Conservation (phyloP, 2,329 filamentous ascomycete genomes). For the Colletotrichum higginsianum region DNA sequence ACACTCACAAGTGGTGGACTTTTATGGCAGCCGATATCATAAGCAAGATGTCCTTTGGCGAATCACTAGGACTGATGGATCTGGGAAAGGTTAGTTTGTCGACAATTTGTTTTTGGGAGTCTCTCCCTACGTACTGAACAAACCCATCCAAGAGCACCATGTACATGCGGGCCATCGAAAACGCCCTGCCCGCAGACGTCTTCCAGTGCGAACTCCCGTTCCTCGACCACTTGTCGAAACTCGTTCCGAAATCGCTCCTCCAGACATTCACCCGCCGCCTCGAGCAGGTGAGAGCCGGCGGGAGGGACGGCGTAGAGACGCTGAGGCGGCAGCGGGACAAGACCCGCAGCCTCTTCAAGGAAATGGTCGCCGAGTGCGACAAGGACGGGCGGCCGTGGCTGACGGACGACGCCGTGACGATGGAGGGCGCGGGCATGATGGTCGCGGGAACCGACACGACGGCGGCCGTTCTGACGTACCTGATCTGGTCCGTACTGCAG, state of each 20-base stretch:
- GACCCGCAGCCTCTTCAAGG: slow-evolving; percentile 4
- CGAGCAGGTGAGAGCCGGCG: not conserved
- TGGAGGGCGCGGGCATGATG: slow-evolving; percentile 61
- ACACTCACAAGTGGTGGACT: slow-evolving; percentile 68
- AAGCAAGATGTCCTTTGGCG: slow-evolving; percentile 67
- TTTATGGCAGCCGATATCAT: slow-evolving; percentile 70
- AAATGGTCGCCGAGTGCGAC: slow-evolving; percentile 11
- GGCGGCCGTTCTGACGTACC: slow-evolving; percentile 64
- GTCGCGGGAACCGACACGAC: slow-evolving; percentile 68
- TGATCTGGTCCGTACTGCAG: slow-evolving; percentile 57
- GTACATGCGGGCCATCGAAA: slow-evolving; percentile 22
- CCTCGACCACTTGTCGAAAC: not conserved
- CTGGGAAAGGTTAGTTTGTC: slow-evolving; percentile 56
- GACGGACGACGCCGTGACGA: slow-evolving; percentile 51
- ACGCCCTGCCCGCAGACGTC: not conserved
- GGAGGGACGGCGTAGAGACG: not conserved
- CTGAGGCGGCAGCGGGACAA: not conserved
- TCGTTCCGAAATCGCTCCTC: slow-evolving; percentile 6
- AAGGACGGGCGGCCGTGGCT: not conserved
- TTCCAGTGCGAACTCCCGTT: slow-evolving; percentile 14
- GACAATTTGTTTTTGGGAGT: too few relatives aligned
- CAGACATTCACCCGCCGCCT: slow-evolving; percentile 6
- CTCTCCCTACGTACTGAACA: too few relatives aligned
- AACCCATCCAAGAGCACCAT: not conserved
- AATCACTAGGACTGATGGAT: slow-evolving; percentile 68